Conservation (phyloP, 2,329 filamentous ascomycete species). For the Calycina herbarum region DNA sequence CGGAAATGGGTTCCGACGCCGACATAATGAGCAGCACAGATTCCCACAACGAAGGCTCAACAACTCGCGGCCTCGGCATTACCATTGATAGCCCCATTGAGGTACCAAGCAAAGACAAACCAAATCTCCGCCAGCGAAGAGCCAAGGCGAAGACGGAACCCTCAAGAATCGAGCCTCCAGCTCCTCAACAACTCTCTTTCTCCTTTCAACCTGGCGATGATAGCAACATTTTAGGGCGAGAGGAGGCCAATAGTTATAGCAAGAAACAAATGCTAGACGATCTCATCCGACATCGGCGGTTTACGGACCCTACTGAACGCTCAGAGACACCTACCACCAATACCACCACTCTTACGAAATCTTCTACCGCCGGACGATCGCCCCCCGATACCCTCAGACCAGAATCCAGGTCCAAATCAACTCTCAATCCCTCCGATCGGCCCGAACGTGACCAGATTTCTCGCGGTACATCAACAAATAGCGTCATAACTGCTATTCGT, state of each 20-base stretch:
- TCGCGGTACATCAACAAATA: constrained; percentile 29
- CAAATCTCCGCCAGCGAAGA: not conserved
- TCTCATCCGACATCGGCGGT: constrained; percentile 13
- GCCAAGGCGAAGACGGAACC: not conserved
- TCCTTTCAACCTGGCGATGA: constrained; percentile 34
- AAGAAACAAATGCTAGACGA: constrained; percentile 14
- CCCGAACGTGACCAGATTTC: constrained; percentile 13
- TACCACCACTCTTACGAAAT: not conserved
- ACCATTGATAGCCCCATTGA: constrained; percentile 1
- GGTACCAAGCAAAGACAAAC: not conserved
- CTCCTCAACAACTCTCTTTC: constrained; percentile 19
- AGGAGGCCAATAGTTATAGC: not conserved
- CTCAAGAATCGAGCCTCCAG: not conserved
- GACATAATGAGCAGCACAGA: constrained; percentile 4
- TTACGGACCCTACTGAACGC: not conserved
- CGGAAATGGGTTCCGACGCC: constrained; percentile 21
- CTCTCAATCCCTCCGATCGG: not conserved
- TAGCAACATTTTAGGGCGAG: constrained; percentile 15
- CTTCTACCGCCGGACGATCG: not conserved
- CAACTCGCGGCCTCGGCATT: constrained; percentile 13
- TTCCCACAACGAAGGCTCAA: not conserved
- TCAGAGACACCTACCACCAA: constrained; percentile 2
- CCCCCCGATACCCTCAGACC: not conserved
- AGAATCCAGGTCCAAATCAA: not conserved
- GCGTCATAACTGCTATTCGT: constrained; percentile 30